Evolutionary conservation across 495 filamentous ascomycete genomes (phyloP), one percentile per base, ranked within the genome.

Genomic region (Penicillium waksmanii): DNA sequence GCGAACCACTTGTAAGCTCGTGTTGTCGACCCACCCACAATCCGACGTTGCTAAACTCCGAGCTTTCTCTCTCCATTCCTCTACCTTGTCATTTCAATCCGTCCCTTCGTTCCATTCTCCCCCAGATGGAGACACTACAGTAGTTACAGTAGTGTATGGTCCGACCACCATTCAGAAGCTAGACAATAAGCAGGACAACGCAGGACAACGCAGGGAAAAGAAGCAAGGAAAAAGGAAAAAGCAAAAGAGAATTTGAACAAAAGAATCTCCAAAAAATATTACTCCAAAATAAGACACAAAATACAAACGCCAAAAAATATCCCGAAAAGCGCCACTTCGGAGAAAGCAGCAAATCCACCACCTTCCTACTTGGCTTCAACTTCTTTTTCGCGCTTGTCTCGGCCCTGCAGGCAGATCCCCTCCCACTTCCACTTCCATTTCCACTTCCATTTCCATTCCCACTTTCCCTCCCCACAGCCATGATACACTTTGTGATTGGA

Each of bases 351-450:
- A 46, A 9, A 44, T 44, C 42, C 42, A 44, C 46, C 9, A 25
- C 46, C 23, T 27, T 48, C 19, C 23, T 21, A 27, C 23, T 38
- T 21, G 2, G 10, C 7, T 23, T 0, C 23, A 2, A 23, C 23
- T 23, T 23, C 31, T 63, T 66, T 66, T 56, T 19, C 34, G 64
- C 60, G 64, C 60, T 61, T 61, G 60, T 66, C 60, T 66, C 64
- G 64, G 60, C 55, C 43, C n/a, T 58, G 44, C 49, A 51, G n/a
- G 42, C 42, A 44, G 42, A 44, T 44, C 42, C 17, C 15, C 36
- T 40, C 36, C 36, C 36, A 13, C 36, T 40, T 40, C 36, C 35
- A 11, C 35, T 38, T n/a, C 15, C 35, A 38, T 13, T 38, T 38
- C 9, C 36, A 31, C 25, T 31, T 1, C 8, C 27, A 31, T 5